Evolutionary conservation across 345 rosid genomes (phyloP), one percentile per base, ranked within the genome.

Genomic region (Atalantia buxifolia): DNA sequence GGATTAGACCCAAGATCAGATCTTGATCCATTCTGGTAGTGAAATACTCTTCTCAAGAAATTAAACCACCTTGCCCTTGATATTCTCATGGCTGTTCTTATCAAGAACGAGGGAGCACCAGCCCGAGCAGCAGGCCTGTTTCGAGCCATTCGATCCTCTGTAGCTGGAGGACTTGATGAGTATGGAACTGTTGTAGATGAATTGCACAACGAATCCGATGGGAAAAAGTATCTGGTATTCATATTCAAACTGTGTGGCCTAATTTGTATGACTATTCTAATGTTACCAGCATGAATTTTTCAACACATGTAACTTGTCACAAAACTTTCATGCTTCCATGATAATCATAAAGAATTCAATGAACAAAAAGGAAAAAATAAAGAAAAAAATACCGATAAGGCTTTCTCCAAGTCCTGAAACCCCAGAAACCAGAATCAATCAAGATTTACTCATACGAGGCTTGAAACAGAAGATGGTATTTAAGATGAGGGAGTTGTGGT

Each of bases 21-120:
- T 65, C 92, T 88, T 30, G 93, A 89, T 25, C 97, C 96, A 80
- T 97, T 97, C 81, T 97, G 99, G 87, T 94, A 94, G 22, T 97
- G 99, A 79, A 94, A 97, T 4, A 94, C 98, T 80, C 99, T 93
- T 75, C 99, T 94, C 74, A 91, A 84, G 91, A 97, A 94, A 55
- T 82, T 84, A 74, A 94, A 97, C 98, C 98, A 94, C 81, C 98
- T 90, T 24, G 98, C 92, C 85, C 99, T 91, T 14, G 97, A 97
- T 27, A 94, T 80, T 84, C 90, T 93, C 92, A 92, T 86, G 38
- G 95, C 99, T 28, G 75, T 74, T 81, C 96, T 87, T 45, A 94
- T 69, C 81, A 87, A 81, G 68, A 87, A 85, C 5, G 95, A 85
- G 13, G 92, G 78, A 64, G 84, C 77, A 0, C 82, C 70, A 30